These are phyloP conservation scores for Tuctoria greenei DNA, from an alignment of 176 grass and related monocot species.

Conservation along the genomic window DNA sequence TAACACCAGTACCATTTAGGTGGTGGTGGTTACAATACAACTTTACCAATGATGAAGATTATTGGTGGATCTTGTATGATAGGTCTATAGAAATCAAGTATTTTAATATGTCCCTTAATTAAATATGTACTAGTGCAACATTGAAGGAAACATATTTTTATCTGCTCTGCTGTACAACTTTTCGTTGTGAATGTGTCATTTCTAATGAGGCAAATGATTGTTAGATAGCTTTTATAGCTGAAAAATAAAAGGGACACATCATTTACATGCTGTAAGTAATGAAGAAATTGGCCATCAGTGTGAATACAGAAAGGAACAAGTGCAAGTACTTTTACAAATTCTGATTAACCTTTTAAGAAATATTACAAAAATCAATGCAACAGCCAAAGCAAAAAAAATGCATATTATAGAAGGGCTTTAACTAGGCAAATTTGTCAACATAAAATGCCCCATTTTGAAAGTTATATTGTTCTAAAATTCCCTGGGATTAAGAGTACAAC, in stretches of 20 bases:
- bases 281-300: neutral
- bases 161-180: neutral
- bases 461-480: neutral
- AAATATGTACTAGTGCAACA: neutral
- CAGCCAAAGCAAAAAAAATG: neutral
- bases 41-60: no score
- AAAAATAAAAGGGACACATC: neutral
- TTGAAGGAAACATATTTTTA: neutral
- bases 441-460: conserved; percentile 15
- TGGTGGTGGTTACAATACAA: no score
- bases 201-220: neutral
- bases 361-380: neutral
- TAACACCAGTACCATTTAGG: conserved; percentile 5
- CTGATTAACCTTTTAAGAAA: neutral
- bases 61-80: neutral
- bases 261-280: neutral
- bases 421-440: neutral
- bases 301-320: neutral
- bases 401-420: conserved; percentile 6
- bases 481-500: neutral
- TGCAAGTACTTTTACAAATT: neutral
- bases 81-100: neutral
- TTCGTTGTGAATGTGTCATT: neutral
- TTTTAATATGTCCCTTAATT: neutral
- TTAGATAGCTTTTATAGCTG: neutral